These are phyloP conservation scores for Leptographium wingfieldii DNA, from an alignment of 2,329 filamentous ascomycete genomes.

Conservation along the genomic window DNA sequence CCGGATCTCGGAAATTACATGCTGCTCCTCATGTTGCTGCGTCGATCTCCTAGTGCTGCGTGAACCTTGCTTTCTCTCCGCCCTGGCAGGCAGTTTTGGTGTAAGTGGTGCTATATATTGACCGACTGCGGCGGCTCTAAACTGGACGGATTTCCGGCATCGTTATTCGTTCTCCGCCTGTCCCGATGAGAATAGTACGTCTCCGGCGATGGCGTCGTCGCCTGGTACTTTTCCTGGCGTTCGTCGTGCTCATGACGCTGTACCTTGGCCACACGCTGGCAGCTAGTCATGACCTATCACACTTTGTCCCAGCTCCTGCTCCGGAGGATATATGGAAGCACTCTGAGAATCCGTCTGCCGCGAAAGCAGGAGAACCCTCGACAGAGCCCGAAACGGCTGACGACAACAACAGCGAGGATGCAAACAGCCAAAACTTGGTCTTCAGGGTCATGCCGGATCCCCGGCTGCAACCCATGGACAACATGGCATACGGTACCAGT, in stretches of 20 bases:
- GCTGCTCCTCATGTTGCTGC: no score
- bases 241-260: neutral
- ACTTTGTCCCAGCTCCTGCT: conserved; percentile 1
- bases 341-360: no score
- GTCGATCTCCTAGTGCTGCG: no score
- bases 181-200: conserved; percentile 2
- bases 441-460: neutral
- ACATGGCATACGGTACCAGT: conserved; percentile 23
- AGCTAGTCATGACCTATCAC: neutral
- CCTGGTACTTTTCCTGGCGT: neutral
- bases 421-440: no score
- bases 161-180: no score
- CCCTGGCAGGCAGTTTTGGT: no score
- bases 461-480: conserved; percentile 1
- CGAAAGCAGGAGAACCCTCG: neutral
- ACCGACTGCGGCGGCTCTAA: no score
- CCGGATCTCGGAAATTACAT: no score
- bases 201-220: conserved; percentile 7
- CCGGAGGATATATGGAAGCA: neutral
- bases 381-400: no score
- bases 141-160: no score
- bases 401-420: neutral
- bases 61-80: no score
- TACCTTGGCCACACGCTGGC: conserved; percentile 3
- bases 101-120: no score